These are phyloP conservation scores for Coemansia sp. DNA, from an alignment of 192 early-diverging fungal species.

Conservation along the genomic window DNA sequence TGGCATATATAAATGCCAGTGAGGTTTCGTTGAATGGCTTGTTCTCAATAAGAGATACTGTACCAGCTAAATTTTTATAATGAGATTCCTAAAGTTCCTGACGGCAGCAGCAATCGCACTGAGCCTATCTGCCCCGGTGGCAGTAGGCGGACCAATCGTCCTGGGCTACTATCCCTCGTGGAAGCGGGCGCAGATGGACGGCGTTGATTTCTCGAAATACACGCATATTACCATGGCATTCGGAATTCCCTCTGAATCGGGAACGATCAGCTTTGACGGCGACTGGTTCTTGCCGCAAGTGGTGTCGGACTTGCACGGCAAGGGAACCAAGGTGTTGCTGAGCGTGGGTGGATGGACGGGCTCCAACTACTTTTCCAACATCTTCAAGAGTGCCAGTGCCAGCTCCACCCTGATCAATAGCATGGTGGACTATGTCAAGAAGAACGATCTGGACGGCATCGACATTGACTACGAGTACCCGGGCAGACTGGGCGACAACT, in stretches of 20 bases:
- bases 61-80: background rate
- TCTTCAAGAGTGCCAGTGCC: slow-evolving; percentile 43
- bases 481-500: slow-evolving; percentile 43
- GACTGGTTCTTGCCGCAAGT: slow-evolving; percentile 45
- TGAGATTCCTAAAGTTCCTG: background rate
- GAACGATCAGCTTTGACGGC: slow-evolving; percentile 39
- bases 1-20: no score
- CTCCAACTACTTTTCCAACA: slow-evolving; percentile 62
- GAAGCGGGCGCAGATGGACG: slow-evolving; percentile 27
- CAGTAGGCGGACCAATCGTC: slow-evolving; percentile 11
- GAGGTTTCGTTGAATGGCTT: no score
- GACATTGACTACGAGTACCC: slow-evolving; percentile 81
- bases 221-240: slow-evolving; percentile 73
- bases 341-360: slow-evolving; percentile 75
- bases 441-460: slow-evolving; percentile 56
- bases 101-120: background rate
- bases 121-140: slow-evolving; percentile 1
- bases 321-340: slow-evolving; percentile 60
- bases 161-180: slow-evolving; percentile 50
- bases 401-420: slow-evolving; percentile 60
- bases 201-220: slow-evolving; percentile 51
- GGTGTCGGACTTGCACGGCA: slow-evolving; percentile 52
- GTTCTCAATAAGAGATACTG: no score
- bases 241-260: slow-evolving; percentile 42
- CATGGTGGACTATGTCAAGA: slow-evolving; percentile 58